A percentile compares a stretch with the other conserved stretches of the same genome.
Conservation (phyloP, 225 moss, liverwort and hornwort genomes). For the Anthoceros angustus region DNA sequence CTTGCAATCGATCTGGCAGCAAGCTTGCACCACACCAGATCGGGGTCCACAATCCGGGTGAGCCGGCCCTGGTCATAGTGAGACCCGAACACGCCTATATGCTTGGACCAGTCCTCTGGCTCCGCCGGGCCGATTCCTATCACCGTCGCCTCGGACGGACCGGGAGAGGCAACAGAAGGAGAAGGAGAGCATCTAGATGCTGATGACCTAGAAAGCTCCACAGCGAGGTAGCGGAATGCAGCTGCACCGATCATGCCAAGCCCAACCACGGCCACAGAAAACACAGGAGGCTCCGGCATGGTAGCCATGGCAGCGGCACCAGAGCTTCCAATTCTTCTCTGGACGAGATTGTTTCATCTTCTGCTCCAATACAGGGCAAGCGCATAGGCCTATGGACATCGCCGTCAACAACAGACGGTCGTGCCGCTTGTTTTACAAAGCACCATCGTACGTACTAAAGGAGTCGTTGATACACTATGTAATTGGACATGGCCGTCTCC, state of each 20-base stretch:
- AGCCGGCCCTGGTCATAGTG: conserved; percentile 71
- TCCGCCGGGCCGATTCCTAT: conserved; percentile 65
- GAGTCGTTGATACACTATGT: no score
- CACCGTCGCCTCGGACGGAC: conserved; percentile 25
- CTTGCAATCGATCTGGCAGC: conserved; percentile 74
- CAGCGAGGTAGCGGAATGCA: conserved; percentile 56
- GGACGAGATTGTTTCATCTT: no score
- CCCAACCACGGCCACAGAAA: conserved; percentile 69
- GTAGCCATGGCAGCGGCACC: background rate
- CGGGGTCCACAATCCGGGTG: conserved; percentile 63
- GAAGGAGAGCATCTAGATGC: background rate
- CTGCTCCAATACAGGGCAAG: no score
- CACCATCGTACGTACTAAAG: no score
- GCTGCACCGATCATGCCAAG: conserved; percentile 73
- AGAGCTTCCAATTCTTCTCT: no score
- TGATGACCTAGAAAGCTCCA: conserved; percentile 5
- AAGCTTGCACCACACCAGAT: conserved; percentile 77
- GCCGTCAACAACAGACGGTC: no score
- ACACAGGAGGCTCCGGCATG: background rate
- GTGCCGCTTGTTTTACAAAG: no score
- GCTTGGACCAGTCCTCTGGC: conserved; percentile 51
- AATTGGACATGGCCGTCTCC: no score
- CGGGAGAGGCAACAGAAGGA: background rate
- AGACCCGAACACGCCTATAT: conserved; percentile 68
- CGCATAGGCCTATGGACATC: no score